Conservation (phyloP, 225 moss, liverwort and hornwort species). For the Climacium dendroides region DNA sequence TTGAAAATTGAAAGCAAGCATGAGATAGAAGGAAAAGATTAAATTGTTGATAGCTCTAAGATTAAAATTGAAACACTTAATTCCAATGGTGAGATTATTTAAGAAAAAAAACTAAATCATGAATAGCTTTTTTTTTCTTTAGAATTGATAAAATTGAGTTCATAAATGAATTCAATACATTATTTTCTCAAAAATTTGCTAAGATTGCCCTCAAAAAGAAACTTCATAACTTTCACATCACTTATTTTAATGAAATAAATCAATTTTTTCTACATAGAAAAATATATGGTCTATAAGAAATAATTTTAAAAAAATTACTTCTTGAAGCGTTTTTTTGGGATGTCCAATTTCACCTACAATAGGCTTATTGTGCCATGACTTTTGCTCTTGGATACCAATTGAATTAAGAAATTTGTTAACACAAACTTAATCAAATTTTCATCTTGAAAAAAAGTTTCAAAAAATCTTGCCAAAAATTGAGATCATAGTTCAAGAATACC, state of each 20-base stretch:
- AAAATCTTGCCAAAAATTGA: not conserved
- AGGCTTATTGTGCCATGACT: no score
- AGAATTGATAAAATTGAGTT: not conserved
- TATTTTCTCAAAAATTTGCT: not conserved
- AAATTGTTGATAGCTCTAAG: not conserved
- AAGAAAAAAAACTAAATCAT: not conserved
- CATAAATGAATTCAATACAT: rapidly evolving
- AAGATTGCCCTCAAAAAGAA: rapidly evolving
- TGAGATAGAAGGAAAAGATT: not conserved
- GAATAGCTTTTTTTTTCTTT: not conserved
- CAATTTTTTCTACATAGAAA: not conserved
- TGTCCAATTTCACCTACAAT: no score
- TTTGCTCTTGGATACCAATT: rapidly evolving
- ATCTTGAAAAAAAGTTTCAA: not conserved
- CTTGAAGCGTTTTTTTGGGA: not conserved
- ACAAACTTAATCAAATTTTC: not conserved
- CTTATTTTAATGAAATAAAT: not conserved
- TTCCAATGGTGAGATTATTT: rapidly evolving
- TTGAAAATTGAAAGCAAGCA: rapidly evolving
- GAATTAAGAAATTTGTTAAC: not conserved
- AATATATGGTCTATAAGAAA: not conserved
- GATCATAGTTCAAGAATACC: no score
- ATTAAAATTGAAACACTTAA: not conserved
- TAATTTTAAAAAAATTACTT: no score
- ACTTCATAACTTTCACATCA: not conserved